These are phyloP conservation scores for Vitis rotundifolia DNA, from an alignment of 164 flowering plant genomes.

Conservation along the genomic window DNA sequence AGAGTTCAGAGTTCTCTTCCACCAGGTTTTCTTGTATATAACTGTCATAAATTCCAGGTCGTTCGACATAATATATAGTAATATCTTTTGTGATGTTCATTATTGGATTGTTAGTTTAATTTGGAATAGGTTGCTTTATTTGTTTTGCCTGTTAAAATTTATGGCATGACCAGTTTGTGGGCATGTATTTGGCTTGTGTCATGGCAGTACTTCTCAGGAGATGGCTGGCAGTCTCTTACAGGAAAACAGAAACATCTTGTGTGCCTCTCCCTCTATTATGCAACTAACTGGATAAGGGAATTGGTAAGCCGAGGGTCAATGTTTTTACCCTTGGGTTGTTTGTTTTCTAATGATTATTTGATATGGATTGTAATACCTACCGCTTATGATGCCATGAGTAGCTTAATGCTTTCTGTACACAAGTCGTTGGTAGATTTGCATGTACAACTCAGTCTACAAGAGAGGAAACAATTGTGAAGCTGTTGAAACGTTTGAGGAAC, in stretches of 20 bases:
- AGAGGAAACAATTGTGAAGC: conserved; percentile 60
- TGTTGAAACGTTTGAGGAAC: conserved; percentile 78
- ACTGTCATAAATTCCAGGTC: too few species aligned
- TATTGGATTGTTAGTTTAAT: not conserved
- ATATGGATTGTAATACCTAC: not conserved
- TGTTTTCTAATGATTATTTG: not conserved
- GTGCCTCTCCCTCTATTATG: conserved; percentile 71
- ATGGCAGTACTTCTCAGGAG: conserved; percentile 53
- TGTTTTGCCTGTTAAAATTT: not conserved
- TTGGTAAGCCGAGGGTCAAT: conserved; percentile 45
- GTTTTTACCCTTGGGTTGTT: not conserved
- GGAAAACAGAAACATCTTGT: conserved; percentile 64
- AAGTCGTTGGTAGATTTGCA: conserved; percentile 56
- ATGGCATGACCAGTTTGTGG: conserved; percentile 10
- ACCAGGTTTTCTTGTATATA: too few species aligned
- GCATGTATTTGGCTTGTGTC: conserved; percentile 15
- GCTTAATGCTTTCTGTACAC: conserved; percentile 86
- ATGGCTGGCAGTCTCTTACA: conserved; percentile 51
- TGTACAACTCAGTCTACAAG: conserved; percentile 58
- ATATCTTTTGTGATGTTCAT: not conserved
- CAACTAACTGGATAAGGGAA: conserved; percentile 80
- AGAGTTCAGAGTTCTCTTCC: too few species aligned
- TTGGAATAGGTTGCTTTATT: not conserved
- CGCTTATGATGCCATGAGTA: conserved; percentile 22
- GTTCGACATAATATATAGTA: not conserved